Conservation (phyloP, 257 asterid species). For the Solanum chaucha region DNA sequence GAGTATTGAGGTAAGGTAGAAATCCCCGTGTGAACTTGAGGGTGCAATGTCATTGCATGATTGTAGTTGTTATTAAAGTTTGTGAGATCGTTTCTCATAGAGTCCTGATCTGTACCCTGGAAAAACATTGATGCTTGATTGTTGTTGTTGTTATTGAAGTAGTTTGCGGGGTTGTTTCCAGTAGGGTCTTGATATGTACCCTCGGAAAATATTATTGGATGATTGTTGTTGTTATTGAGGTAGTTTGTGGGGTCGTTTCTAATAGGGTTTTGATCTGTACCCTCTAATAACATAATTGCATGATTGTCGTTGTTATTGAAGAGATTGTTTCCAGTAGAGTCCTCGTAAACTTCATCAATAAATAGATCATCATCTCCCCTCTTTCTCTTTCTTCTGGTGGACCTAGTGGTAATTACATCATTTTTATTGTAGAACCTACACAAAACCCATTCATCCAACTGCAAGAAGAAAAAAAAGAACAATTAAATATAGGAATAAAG, state of each 20-base stretch:
- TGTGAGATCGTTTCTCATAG: not conserved
- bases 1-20: not conserved
- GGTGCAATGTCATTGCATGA: not conserved
- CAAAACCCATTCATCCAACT: slow-evolving; percentile 1
- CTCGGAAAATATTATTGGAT: no score
- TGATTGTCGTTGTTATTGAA: not conserved
- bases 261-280: not conserved
- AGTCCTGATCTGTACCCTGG: no score
- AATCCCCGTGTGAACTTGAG: not conserved
- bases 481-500: not conserved
- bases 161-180: no score
- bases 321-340: no score
- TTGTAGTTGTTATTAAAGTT: not conserved
- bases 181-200: no score
- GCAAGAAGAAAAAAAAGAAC: not conserved
- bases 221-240: no score
- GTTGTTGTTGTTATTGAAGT: not conserved
- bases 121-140: not conserved
- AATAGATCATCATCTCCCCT: not conserved
- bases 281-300: no score
- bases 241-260: not conserved
- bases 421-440: not conserved
- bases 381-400: not conserved
- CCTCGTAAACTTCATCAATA: not conserved
- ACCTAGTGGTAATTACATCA: no score